These are phyloP conservation scores for Ciborinia camelliae DNA, from an alignment of 2,329 filamentous ascomycete species.

Conservation along the genomic window DNA sequence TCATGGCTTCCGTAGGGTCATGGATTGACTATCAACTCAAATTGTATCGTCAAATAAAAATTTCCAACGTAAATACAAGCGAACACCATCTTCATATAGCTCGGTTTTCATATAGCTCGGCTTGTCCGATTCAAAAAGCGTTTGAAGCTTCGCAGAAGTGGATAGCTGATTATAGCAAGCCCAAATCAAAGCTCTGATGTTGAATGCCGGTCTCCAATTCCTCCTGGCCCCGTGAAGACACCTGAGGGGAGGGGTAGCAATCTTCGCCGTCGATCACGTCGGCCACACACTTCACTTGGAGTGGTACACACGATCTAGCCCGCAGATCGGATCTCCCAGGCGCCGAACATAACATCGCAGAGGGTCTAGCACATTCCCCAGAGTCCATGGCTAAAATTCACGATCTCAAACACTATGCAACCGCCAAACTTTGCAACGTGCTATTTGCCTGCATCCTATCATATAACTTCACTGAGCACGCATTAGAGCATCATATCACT, in stretches of 20 bases:
- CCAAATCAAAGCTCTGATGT: slow-evolving; percentile 45
- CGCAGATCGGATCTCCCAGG: slow-evolving; percentile 31
- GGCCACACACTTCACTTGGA: slow-evolving; percentile 49
- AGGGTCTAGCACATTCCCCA: slow-evolving; percentile 43
- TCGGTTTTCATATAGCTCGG: slow-evolving; percentile 40
- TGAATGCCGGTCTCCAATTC: slow-evolving; percentile 49
- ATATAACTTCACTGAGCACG: slow-evolving; percentile 35
- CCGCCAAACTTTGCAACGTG: slow-evolving; percentile 47
- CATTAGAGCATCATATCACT: slow-evolving; percentile 37
- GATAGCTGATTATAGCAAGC: slow-evolving; percentile 19
- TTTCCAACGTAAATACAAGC: no score
- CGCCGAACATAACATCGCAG: slow-evolving; percentile 44
- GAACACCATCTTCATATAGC: slow-evolving; percentile 43
- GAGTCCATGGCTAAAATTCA: slow-evolving; percentile 28
- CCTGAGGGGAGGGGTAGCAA: slow-evolving; percentile 45
- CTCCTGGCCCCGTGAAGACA: slow-evolving; percentile 36
- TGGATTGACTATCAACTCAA: slow-evolving; percentile 46
- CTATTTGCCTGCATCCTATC: slow-evolving; percentile 48
- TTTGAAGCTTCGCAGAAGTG: slow-evolving; percentile 30
- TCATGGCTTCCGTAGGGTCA: no score
- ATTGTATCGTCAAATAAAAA: no score
- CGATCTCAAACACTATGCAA: slow-evolving; percentile 44
- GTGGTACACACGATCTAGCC: slow-evolving; percentile 48
- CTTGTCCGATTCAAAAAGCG: slow-evolving; percentile 33
- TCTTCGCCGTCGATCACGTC: slow-evolving; percentile 50